phyloP scores from a whole-genome alignment of 352 stramenopile species.

The Globisporangium lucens region DNA sequence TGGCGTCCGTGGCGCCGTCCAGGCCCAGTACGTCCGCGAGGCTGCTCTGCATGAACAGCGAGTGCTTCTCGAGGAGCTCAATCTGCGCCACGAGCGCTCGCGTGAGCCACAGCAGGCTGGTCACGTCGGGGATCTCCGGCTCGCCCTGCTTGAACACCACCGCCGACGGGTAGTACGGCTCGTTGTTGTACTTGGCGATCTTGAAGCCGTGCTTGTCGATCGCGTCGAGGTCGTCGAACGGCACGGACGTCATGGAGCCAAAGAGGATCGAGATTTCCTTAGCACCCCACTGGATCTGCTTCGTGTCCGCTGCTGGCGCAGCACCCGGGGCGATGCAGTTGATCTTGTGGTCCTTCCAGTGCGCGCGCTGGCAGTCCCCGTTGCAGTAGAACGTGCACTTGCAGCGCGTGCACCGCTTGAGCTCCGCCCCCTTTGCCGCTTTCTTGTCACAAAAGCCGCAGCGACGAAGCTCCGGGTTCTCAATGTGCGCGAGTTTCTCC shows the following conservation, averaged over 20 bases:
- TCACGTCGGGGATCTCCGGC: constrained; percentile 52
- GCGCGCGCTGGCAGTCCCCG: constrained; percentile 59
- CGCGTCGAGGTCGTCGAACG: constrained; percentile 77
- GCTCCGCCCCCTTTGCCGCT: constrained; percentile 42
- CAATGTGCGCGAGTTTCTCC: constrained; percentile 68
- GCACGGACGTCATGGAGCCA: constrained; percentile 57
- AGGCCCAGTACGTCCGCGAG: constrained; percentile 61
- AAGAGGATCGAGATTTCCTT: constrained; percentile 86
- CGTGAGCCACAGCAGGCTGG: constrained; percentile 70
- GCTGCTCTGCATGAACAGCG: constrained; percentile 67
- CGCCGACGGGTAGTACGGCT: constrained; percentile 60
- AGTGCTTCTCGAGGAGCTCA: constrained; percentile 63
- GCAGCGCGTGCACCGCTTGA: constrained; percentile 82
- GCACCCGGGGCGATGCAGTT: constrained; percentile 55
- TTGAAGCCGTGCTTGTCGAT: constrained; percentile 55
- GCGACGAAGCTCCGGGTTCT: constrained; percentile 63
- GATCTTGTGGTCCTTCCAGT: constrained; percentile 85
- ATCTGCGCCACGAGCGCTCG: constrained; percentile 61
- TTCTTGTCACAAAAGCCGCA: constrained; percentile 82
- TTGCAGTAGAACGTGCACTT: constrained; percentile 86
- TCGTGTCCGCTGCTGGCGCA: constrained; percentile 22
- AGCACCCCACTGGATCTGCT: constrained; percentile 69
- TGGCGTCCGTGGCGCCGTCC: constrained; percentile 28
- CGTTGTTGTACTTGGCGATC: constrained; percentile 43
- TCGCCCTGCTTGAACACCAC: constrained; percentile 76